Evolutionary conservation across 2,329 filamentous ascomycete genomes (phyloP).

Genomic region (Dothidotthia symphoricarpi): DNA sequence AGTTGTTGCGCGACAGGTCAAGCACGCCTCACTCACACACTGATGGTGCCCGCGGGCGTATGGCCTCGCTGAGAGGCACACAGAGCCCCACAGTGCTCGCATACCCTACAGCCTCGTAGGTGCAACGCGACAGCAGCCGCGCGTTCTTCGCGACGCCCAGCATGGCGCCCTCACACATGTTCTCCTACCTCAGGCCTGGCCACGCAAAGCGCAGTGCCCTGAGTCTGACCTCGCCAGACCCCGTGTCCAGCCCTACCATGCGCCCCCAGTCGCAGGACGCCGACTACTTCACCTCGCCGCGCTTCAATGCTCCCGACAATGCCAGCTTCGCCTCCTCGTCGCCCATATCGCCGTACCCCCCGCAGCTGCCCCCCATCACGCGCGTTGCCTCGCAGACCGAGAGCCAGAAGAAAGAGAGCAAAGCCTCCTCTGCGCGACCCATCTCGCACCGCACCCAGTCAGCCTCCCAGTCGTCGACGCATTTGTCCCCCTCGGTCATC

Average conservation of each 20-base stretch:
- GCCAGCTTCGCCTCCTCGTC: slow-evolving; percentile 32
- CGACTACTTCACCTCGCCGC: slow-evolving; percentile 35
- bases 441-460: slow-evolving; percentile 10
- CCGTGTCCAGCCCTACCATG: slow-evolving; percentile 25
- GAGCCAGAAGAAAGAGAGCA: slow-evolving; percentile 19
- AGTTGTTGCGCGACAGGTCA: no score
- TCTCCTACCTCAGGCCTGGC: slow-evolving; percentile 41
- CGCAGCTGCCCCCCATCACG: slow-evolving; percentile 42
- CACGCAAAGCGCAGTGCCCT: slow-evolving; percentile 41
- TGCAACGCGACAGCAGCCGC: slow-evolving; percentile 18
- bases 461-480: slow-evolving; percentile 17
- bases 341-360: slow-evolving; percentile 41
- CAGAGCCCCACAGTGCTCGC: slow-evolving; percentile 3
- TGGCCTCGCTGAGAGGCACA: slow-evolving; percentile 40
- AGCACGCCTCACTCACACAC: no score
- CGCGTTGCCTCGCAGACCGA: slow-evolving; percentile 32
- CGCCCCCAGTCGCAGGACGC: slow-evolving; percentile 28
- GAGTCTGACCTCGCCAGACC: slow-evolving; percentile 35
- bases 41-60: slow-evolving; percentile 28
- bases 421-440: slow-evolving; percentile 11
- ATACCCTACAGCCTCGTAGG: slow-evolving; percentile 8
- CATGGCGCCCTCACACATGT: slow-evolving; percentile 44
- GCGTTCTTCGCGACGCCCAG: slow-evolving; percentile 11
- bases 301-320: slow-evolving; percentile 23
- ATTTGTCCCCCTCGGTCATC: slow-evolving; percentile 22